phyloP scores from a whole-genome alignment of 108 stramenopile genomes.

The Schizochytrium sp. region DNA sequence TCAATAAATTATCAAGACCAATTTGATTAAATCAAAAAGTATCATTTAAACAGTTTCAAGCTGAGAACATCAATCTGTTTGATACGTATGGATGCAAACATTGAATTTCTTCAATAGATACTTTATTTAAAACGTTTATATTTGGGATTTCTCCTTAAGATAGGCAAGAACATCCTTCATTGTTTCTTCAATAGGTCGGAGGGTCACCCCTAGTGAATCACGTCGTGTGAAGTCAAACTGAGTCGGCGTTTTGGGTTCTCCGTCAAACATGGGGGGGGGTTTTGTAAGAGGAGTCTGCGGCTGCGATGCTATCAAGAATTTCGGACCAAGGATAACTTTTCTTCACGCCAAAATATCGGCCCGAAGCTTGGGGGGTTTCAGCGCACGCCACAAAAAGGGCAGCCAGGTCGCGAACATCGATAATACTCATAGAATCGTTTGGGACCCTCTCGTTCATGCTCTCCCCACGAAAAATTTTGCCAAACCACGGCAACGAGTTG shows the following conservation, averaged over 20 bases:
- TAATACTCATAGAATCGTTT: conserved; percentile 59
- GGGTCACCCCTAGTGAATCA: conserved; percentile 49
- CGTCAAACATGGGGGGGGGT: conserved; percentile 35
- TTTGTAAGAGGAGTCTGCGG: neutral
- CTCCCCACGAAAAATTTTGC: conserved; percentile 33
- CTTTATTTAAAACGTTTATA: neutral
- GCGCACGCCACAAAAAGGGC: conserved; percentile 37
- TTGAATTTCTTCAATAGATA: too few relatives aligned
- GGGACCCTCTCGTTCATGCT: conserved; percentile 56
- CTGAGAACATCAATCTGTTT: too few relatives aligned
- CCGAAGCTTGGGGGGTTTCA: neutral
- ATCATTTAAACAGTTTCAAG: too few relatives aligned
- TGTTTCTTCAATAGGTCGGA: conserved; percentile 18
- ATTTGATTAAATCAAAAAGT: too few relatives aligned
- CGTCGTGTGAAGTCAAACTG: conserved; percentile 58
- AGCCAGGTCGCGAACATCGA: conserved; percentile 62
- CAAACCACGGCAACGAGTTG: conserved; percentile 57
- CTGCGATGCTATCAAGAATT: conserved; percentile 1
- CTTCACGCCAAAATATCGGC: conserved; percentile 60
- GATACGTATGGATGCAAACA: too few relatives aligned
- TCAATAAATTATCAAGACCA: too few relatives aligned
- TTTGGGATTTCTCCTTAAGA: conserved; percentile 24
- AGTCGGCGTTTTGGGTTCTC: conserved; percentile 30
- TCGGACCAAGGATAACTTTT: conserved; percentile 52
- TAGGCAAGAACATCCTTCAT: conserved; percentile 34